A percentile compares a stretch with the other conserved stretches of the same genome.
phyloP scores from a whole-genome alignment of 1,284 basidiomycete genomes.

The Puccinia horiana region DNA sequence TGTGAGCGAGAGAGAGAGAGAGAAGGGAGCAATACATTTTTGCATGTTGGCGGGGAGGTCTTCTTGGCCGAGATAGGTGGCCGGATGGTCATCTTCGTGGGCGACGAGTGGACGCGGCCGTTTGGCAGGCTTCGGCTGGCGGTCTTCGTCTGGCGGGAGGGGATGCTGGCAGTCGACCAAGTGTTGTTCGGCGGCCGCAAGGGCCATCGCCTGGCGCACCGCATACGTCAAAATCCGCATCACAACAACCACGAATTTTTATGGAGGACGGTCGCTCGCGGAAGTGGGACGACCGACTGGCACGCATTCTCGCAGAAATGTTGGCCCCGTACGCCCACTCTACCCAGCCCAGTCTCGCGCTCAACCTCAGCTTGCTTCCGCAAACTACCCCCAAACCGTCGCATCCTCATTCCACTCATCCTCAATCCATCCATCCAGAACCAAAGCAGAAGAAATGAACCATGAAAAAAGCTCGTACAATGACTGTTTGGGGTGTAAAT shows the following conservation, averaged over 20 bases:
- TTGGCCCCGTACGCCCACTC: too few relatives aligned
- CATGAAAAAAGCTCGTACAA: too few relatives aligned
- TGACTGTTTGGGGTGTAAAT: background rate
- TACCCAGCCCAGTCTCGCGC: background rate
- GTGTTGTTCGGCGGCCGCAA: background rate
- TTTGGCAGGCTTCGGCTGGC: background rate
- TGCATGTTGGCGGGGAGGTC: background rate
- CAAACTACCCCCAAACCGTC: background rate
- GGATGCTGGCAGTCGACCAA: background rate
- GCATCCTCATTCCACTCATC: background rate
- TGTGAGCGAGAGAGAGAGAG: background rate
- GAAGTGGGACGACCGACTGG: too few relatives aligned
- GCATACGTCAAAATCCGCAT: slow-evolving; percentile 42
- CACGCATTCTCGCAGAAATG: too few relatives aligned
- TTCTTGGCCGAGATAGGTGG: background rate
- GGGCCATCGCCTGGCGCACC: slow-evolving; percentile 33
- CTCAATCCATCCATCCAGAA: background rate
- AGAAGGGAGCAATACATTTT: slow-evolving; percentile 51
- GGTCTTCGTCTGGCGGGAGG: background rate
- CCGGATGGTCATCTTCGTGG: background rate
- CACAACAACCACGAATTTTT: too few relatives aligned
- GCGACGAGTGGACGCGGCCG: background rate
- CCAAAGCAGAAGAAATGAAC: background rate
- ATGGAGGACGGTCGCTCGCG: too few relatives aligned
- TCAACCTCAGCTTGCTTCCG: slow-evolving; percentile 1